Base-by-base conservation (phyloP, 2,329 filamentous ascomycete genomes). In the Zymoseptoria crescenta region DNA sequence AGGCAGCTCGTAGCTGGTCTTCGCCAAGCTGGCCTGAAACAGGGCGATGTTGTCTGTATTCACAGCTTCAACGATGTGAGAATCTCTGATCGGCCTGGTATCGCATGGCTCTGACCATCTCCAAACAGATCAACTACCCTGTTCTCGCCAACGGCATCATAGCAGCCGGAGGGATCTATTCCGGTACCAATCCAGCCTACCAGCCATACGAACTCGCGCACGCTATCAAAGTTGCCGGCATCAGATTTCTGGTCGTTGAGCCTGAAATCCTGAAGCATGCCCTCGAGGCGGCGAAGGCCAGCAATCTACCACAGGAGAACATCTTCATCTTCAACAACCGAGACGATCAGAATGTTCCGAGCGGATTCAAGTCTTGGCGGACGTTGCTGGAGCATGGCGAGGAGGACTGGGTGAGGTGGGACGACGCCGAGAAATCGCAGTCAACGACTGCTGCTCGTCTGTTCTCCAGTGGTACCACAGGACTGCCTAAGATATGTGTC, bases 401-500 rank as follows among this genome's bases (percentile, higher is more conserved):
- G 62, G 67, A 73, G 4, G 73, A 78, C 69, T 84, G 77, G 80
- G 67, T 74, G 19, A 70, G 69, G 4, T 80, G 77, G 68, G 67
- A 77, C 62, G 73, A 74, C 58, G 72, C 65, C 62, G 70, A 67
- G 20, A 68, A 52, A 20, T 75, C 71, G 57, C 76, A 74, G 63
- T 74, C 68, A 58, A 85, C 77, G 4, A 74, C 72, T 8, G 83
- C 74, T 9, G 80, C 68, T 60, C 75, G 74, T 62, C 72, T 74
- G n/a, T 84, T 82, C 62, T 83, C 79, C 63, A 81, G 77, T 52
- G 83, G 83, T 1, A 85, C 83, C 0, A 84, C 82, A 0, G 65
- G 66, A 1, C 27, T 84, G 4, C 82, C 83, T 0, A 86, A 49
- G n/a, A 8, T 49, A 49, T n/a, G 48, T 8, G 1, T 49, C 41